Evolutionary conservation across 2,329 filamentous ascomycete species (phyloP).

Genomic region (Dactylellina sp.): DNA sequence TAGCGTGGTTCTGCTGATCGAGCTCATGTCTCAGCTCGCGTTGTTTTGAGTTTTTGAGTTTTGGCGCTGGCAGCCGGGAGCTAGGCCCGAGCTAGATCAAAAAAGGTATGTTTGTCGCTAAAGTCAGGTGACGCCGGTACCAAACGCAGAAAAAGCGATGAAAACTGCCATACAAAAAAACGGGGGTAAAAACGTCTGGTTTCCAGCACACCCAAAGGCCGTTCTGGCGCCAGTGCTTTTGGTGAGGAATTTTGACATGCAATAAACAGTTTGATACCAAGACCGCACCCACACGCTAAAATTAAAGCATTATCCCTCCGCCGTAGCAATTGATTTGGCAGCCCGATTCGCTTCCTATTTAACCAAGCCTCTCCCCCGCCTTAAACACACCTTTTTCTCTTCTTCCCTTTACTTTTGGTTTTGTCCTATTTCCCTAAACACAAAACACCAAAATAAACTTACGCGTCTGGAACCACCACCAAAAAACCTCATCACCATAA

Average conservation of each 20-base stretch:
- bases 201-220: conserved; percentile 49
- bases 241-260: conserved; percentile 42
- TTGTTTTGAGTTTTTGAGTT: conserved; percentile 50
- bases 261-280: conserved; percentile 25
- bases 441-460: conserved; percentile 20
- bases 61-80: background rate
- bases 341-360: conserved; percentile 53
- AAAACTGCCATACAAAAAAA: conserved; percentile 51
- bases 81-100: no score
- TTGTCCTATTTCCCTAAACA: conserved; percentile 18
- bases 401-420: conserved; percentile 4
- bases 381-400: conserved; percentile 14
- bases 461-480: conserved; percentile 35
- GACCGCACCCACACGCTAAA: conserved; percentile 4
- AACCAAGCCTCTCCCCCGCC: conserved; percentile 42
- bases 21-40: conserved; percentile 41
- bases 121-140: conserved; percentile 27
- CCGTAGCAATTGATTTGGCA: conserved; percentile 46
- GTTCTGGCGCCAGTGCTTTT: conserved; percentile 26
- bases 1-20: conserved; percentile 3
- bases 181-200: conserved; percentile 51
- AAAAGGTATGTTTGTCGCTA: conserved; percentile 31
- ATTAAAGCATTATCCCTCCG: conserved; percentile 1
- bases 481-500: conserved; percentile 12
- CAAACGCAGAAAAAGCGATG: conserved; percentile 17